Evolutionary conservation across 2,329 filamentous ascomycete species (phyloP), one percentile per base, ranked within the genome.

Genomic region (Shiraia bambusicola): DNA sequence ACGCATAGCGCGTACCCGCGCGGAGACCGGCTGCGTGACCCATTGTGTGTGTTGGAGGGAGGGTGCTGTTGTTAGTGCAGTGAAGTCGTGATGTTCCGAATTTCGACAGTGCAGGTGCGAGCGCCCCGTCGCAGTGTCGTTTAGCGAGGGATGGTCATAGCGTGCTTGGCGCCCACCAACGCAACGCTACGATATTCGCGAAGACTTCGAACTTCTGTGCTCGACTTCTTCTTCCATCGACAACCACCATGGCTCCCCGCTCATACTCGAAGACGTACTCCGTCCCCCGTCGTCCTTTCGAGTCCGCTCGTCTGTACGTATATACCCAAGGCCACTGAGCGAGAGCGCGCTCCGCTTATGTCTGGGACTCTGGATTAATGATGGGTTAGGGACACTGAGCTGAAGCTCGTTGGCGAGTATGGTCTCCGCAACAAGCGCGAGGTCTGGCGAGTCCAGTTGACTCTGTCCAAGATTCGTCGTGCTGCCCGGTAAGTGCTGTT

Each of bases 341-440:
- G 82, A 74, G 86, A 95, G 92, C 91, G 88, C 91, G 90, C 89
- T 95, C 88, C 88, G 83, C 84, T 91, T 80, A 97, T 75, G 91
- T 95, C 92, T 87, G 82, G 84, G 81, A 83, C 75, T 61, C 37
- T 63, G 75, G 80, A 78, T 86, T 87, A 83, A 87, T 72, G 61
- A 62, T 64, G 69, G 61, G 56, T 72, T 81, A 97, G 93, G 82
- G 93, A 98, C 82, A 89, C 91, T 72, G 93, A 98, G 82, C 81
- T 98, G 78, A 98, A 98, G 88, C 87, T 93, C 78, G 92, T 98
- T 71, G 93, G 93, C 79, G 93, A 98, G 82, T 98, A 94, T 83
- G 93, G 93, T 80, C 89, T 98, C 70, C 88, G 91, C 80, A 98
- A 98, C 84, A 98, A 98, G 90, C 92, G 93, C 83, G 93, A 98